These are phyloP conservation scores for Massospora cicadina DNA, from an alignment of 371 early-diverging fungal genomes.

Conservation along the genomic window DNA sequence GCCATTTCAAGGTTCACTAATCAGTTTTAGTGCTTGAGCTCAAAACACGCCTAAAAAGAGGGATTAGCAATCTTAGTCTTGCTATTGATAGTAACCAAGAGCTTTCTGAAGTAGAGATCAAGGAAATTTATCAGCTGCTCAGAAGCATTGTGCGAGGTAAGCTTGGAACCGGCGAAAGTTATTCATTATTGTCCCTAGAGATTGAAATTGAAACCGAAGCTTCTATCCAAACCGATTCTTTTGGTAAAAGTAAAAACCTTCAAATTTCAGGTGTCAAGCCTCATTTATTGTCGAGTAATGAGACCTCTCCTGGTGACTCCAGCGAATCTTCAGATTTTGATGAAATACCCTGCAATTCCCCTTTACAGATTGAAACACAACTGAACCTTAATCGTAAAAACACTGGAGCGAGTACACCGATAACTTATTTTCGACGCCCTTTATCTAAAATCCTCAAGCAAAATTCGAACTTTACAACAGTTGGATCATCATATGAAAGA, in stretches of 20 bases:
- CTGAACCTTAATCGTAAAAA: background rate
- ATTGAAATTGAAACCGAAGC: background rate
- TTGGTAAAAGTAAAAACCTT: background rate
- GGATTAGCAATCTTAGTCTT: background rate
- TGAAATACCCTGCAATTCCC: background rate
- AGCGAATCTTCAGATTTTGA: background rate
- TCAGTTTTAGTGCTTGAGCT: background rate
- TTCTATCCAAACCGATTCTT: background rate
- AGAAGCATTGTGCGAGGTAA: background rate
- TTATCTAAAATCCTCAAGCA: background rate
- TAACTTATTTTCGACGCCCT: background rate
- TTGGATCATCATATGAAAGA: no score
- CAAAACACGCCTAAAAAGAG: background rate
- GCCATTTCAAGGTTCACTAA: background rate
- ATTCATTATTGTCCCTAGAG: background rate
- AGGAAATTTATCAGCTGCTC: background rate
- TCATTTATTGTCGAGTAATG: background rate
- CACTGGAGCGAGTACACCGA: background rate
- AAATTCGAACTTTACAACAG: background rate
- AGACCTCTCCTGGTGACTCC: background rate
- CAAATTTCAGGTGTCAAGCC: background rate
- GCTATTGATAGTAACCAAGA: background rate
- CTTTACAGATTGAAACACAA: background rate
- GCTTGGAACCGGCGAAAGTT: background rate
- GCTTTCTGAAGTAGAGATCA: background rate